A percentile compares a stretch with the other conserved stretches of the same genome.
phyloP scores from a whole-genome alignment of 257 asterid species.

The Misopates orontium region DNA sequence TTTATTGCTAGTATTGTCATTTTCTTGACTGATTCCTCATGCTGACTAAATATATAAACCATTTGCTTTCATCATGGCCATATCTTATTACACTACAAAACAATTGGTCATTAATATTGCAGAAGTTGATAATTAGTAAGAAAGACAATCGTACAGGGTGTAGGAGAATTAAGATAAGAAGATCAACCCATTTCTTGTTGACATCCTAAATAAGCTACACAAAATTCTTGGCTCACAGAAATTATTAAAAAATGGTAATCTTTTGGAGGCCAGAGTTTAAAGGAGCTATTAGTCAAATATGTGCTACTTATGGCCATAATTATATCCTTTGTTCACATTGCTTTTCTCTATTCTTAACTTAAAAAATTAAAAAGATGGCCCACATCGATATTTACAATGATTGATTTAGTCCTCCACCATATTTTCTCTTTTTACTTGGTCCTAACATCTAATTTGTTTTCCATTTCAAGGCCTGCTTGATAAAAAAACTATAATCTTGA shows the following conservation, averaged over 20 bases:
- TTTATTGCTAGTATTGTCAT: slow-evolving; percentile 17
- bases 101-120: neutral
- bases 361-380: neutral
- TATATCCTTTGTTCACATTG: neutral
- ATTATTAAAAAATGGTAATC: neutral
- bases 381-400: neutral
- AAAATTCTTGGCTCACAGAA: too few relatives aligned
- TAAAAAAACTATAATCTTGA: neutral
- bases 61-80: slow-evolving; percentile 8
- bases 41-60: slow-evolving; percentile 18
- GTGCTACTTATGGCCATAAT: neutral
- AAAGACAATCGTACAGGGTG: neutral
- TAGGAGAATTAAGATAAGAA: neutral
- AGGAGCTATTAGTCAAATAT: neutral
- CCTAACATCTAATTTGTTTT: neutral
- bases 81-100: neutral
- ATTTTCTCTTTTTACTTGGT: neutral
- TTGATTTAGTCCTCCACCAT: neutral
- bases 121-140: neutral
- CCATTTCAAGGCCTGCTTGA: too few relatives aligned
- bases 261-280: neutral
- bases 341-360: neutral
- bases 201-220: too few relatives aligned
- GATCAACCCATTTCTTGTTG: neutral
- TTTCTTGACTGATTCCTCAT: slow-evolving; percentile 31